Conservation (phyloP, 306 rosid species). For the Ormosia emarginata region DNA sequence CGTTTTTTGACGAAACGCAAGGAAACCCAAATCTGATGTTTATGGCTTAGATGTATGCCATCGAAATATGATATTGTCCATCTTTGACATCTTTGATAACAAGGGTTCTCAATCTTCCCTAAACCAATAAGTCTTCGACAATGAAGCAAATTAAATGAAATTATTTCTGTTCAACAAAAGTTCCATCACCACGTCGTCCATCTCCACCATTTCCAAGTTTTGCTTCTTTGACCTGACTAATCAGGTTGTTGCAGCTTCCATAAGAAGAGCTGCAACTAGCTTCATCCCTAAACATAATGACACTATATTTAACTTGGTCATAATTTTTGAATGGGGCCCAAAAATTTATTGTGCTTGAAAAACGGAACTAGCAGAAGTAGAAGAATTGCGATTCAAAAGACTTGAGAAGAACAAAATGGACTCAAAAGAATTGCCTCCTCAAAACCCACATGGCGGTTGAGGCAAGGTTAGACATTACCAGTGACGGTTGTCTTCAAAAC, state of each 20-base stretch:
- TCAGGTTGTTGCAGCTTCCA: slow-evolving; percentile 39
- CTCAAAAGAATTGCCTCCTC: not conserved
- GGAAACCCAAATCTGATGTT: too few relatives aligned
- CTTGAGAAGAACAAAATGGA: slow-evolving; percentile 27
- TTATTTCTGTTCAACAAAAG: not conserved
- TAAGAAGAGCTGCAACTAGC: slow-evolving; percentile 55
- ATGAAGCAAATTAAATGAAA: too few relatives aligned
- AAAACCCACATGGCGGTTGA: not conserved
- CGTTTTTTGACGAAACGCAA: too few relatives aligned
- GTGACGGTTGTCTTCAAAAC: too few relatives aligned
- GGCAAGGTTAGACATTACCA: too few relatives aligned
- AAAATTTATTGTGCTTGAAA: slow-evolving; percentile 29
- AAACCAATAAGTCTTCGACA: too few relatives aligned
- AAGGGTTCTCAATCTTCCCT: too few relatives aligned
- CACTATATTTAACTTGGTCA: slow-evolving; percentile 16
- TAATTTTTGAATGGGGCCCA: slow-evolving; percentile 1
- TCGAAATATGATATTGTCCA: too few relatives aligned
- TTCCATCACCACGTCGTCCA: not conserved
- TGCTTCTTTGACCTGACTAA: slow-evolving; percentile 2
- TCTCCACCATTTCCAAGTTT: not conserved
- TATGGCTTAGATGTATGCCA: too few relatives aligned
- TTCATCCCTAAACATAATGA: slow-evolving; percentile 37
- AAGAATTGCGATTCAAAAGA: slow-evolving; percentile 16
- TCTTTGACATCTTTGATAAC: too few relatives aligned
- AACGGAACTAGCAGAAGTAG: slow-evolving; percentile 5